phyloP scores from a whole-genome alignment of 495 filamentous ascomycete genomes.

The Aspergillus taichungensis region DNA sequence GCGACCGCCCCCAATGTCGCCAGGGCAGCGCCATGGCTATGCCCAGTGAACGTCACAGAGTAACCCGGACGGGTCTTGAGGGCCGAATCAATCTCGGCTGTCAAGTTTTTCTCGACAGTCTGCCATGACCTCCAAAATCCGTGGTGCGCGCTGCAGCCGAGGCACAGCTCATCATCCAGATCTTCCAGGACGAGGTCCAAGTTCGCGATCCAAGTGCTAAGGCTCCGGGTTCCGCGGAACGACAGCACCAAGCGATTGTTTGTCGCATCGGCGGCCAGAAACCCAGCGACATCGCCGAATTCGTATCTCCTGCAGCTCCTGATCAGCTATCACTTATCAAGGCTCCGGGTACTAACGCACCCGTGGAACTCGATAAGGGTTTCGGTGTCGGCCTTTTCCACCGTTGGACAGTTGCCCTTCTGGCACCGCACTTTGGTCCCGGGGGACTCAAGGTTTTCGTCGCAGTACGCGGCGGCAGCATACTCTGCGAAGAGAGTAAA shows the following conservation, averaged over 20 bases:
- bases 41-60: conserved; percentile 51
- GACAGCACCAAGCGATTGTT: conserved; percentile 56
- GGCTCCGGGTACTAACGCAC: conserved; percentile 30
- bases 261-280: conserved; percentile 56
- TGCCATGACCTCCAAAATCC: conserved; percentile 54
- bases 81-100: conserved; percentile 26
- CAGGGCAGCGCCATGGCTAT: conserved; percentile 61
- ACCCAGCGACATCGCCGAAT: conserved; percentile 57
- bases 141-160: conserved; percentile 39
- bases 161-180: conserved; percentile 22
- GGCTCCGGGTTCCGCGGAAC: conserved; percentile 55
- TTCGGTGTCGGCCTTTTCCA: conserved; percentile 46
- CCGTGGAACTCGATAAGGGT: conserved; percentile 51
- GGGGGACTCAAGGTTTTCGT: conserved; percentile 37
- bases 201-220: conserved; percentile 62
- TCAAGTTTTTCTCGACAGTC: conserved; percentile 31
- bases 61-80: conserved; percentile 37
- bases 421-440: conserved; percentile 47
- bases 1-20: conserved; percentile 51
- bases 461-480: conserved; percentile 62
- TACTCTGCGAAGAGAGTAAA: conserved; percentile 62
- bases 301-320: conserved; percentile 30
- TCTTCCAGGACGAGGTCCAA: conserved; percentile 32
- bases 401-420: conserved; percentile 48
- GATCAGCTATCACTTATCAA: conserved; percentile 2